Evolutionary conservation across 2,329 filamentous ascomycete species (phyloP).

Genomic region (Cercospora canescens): DNA sequence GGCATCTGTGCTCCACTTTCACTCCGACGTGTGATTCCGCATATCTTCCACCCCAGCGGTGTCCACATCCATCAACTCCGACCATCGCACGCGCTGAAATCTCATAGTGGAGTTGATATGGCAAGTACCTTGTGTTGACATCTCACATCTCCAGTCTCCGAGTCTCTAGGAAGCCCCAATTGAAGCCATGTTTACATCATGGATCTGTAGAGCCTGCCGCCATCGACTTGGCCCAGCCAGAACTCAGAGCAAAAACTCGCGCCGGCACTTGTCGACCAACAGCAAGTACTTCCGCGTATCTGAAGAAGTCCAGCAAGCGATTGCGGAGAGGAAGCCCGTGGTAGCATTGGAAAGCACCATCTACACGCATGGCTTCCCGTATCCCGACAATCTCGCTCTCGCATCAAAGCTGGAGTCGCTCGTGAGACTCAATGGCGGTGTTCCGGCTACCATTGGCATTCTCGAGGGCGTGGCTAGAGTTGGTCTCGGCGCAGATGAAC

Average conservation of each 20-base stretch:
- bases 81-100: background rate
- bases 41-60: background rate
- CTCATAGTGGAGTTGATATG: background rate
- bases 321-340: constrained; percentile 73
- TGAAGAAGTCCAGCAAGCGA: constrained; percentile 77
- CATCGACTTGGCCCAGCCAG: background rate
- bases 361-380: constrained; percentile 84
- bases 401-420: constrained; percentile 78
- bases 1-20: background rate
- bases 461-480: constrained; percentile 80
- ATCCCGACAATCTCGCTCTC: constrained; percentile 71
- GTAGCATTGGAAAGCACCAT: constrained; percentile 95
- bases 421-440: constrained; percentile 75
- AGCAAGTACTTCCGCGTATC: constrained; percentile 63
- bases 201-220: constrained; percentile 24
- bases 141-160: background rate
- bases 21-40: background rate
- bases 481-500: constrained; percentile 70
- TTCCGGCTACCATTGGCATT: constrained; percentile 90
- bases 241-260: background rate
- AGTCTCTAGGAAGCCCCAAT: background rate
- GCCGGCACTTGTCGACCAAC: constrained; percentile 14
- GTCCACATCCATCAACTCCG: background rate
- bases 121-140: background rate
- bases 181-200: constrained; percentile 7